Evolutionary conservation across 257 asterid species (phyloP).

Genomic region (Solanum rostratum): DNA sequence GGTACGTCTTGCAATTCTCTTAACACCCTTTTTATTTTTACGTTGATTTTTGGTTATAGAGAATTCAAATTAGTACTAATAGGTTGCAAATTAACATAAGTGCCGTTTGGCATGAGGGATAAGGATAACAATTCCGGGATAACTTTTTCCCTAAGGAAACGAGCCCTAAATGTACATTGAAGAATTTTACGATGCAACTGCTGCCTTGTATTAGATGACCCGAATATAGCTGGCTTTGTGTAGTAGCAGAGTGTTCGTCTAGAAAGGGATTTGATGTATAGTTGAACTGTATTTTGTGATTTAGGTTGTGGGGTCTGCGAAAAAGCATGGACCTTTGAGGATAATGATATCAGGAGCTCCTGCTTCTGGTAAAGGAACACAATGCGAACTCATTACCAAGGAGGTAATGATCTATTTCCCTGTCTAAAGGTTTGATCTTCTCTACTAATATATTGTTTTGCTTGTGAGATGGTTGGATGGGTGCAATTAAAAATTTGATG

Average conservation of each 20-base stretch:
- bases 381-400: constrained; percentile 76
- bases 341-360: constrained; percentile 97
- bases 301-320: constrained; percentile 48
- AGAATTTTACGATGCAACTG: neutral
- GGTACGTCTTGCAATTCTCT: constrained; percentile 18
- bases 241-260: neutral
- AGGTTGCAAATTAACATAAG: neutral
- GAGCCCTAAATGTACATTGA: neutral
- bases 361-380: constrained; percentile 99
- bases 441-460: too few relatives aligned
- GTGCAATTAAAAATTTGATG: too few relatives aligned
- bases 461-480: too few relatives aligned
- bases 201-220: neutral
- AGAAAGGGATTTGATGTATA: neutral
- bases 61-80: neutral
- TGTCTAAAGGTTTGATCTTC: too few relatives aligned
- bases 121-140: too few relatives aligned
- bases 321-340: constrained; percentile 59
- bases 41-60: neutral
- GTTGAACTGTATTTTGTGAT: neutral
- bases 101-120: too few relatives aligned
- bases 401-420: constrained; percentile 23
- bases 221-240: neutral
- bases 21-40: neutral
- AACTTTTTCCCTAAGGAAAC: too few relatives aligned